phyloP scores from a whole-genome alignment of 495 filamentous ascomycete genomes.

The Durotheca rogersii region DNA sequence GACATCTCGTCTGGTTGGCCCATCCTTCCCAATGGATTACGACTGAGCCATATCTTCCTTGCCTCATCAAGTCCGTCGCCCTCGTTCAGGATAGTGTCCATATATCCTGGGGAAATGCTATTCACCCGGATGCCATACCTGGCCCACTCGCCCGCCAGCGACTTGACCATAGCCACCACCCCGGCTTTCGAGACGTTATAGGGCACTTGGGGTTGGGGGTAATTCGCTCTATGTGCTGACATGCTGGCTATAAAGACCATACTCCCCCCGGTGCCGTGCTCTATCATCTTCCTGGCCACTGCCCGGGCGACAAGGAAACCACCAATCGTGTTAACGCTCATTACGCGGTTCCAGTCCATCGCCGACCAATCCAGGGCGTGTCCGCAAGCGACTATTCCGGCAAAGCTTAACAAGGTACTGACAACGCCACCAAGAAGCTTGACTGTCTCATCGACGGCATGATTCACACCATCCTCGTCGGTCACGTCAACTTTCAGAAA shows the following conservation, averaged over 20 bases:
- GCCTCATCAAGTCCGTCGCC: slow-evolving; percentile 58
- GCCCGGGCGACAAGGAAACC: slow-evolving; percentile 69
- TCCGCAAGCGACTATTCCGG: slow-evolving; percentile 63
- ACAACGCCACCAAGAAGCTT: slow-evolving; percentile 55
- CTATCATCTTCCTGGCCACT: slow-evolving; percentile 56
- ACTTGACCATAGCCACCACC: slow-evolving; percentile 58
- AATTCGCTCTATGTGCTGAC: slow-evolving; percentile 66
- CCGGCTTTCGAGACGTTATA: slow-evolving; percentile 73
- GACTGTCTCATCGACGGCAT: slow-evolving; percentile 44
- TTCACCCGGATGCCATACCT: slow-evolving; percentile 67
- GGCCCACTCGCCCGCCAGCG: slow-evolving; percentile 67
- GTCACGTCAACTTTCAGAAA: slow-evolving; percentile 61
- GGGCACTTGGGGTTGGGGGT: slow-evolving; percentile 65
- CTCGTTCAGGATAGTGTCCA: slow-evolving; percentile 78
- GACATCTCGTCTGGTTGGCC: slow-evolving; percentile 63
- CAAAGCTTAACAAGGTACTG: slow-evolving; percentile 63
- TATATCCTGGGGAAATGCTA: slow-evolving; percentile 71
- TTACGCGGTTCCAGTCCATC: slow-evolving; percentile 56
- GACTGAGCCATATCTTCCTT: slow-evolving; percentile 56
- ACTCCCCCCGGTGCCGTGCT: slow-evolving; percentile 52
- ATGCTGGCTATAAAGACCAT: slow-evolving; percentile 69
- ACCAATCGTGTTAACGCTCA: slow-evolving; percentile 71
- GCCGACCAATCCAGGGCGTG: slow-evolving; percentile 57
- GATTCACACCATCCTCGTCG: slow-evolving; percentile 48
- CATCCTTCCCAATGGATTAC: slow-evolving; percentile 71